phyloP scores from a whole-genome alignment of 2,329 filamentous ascomycete genomes.

The Tricladium varicosporioides region DNA sequence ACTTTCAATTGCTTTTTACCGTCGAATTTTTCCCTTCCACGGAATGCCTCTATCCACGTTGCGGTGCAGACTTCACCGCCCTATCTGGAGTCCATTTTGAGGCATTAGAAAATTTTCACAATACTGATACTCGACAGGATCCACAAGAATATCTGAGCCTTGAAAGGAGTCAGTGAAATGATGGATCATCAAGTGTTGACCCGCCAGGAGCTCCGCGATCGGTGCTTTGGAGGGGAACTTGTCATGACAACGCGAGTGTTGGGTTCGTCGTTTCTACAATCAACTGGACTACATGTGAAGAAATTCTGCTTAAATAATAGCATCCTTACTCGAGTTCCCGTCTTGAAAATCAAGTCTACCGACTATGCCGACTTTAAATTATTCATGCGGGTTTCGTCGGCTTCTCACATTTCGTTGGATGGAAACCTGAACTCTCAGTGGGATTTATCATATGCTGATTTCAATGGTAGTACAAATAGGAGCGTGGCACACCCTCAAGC shows the following conservation, averaged over 20 bases:
- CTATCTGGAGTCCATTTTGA: neutral
- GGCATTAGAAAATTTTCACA: neutral
- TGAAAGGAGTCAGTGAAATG: too few species aligned
- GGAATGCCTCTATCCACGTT: neutral
- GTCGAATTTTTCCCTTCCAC: neutral
- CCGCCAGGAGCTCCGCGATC: too few species aligned
- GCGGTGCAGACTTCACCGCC: constrained; percentile 3
- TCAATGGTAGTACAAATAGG: neutral
- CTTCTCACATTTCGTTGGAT: neutral
- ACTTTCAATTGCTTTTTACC: constrained; percentile 2
- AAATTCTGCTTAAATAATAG: too few species aligned
- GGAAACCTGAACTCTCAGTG: neutral
- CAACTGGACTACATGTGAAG: too few species aligned
- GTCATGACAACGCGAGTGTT: too few species aligned
- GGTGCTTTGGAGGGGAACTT: too few species aligned
- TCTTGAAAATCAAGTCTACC: too few species aligned
- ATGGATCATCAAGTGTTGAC: too few species aligned
- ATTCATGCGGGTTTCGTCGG: too few species aligned
- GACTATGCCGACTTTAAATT: too few species aligned
- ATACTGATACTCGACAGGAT: neutral
- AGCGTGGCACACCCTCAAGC: neutral
- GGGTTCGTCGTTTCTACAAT: too few species aligned
- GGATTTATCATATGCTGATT: neutral
- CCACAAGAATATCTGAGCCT: neutral
- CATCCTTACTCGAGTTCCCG: too few species aligned